These are phyloP conservation scores for Cutaneotrichosporon cutaneum DNA, from an alignment of 1,284 basidiomycete species.

Conservation along the genomic window DNA sequence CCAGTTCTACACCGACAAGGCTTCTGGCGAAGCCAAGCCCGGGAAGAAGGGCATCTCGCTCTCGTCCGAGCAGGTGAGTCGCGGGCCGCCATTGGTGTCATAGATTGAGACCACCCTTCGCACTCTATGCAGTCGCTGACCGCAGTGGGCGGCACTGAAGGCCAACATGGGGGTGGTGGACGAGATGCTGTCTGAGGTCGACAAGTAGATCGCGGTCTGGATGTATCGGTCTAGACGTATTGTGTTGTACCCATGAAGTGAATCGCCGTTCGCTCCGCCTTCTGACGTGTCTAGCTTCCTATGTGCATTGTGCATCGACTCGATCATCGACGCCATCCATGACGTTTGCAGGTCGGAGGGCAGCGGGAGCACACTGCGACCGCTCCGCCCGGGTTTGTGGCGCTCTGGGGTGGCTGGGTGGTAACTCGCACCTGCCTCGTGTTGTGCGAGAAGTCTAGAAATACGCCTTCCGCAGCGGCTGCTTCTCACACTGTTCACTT, in stretches of 20 bases:
- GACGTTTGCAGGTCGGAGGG: background rate
- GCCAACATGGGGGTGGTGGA: constrained; percentile 22
- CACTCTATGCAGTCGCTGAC: too few species aligned
- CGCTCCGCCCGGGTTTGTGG: background rate
- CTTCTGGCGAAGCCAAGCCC: constrained; percentile 64
- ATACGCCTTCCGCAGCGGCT: background rate
- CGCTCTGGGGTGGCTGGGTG: background rate
- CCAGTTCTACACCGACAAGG: constrained; percentile 62
- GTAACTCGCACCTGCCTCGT: background rate
- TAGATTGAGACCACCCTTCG: too few species aligned
- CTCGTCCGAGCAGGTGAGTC: constrained; percentile 65
- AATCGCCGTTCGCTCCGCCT: background rate
- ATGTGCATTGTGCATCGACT: background rate
- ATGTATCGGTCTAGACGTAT: background rate
- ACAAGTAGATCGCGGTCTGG: background rate
- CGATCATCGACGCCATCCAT: background rate
- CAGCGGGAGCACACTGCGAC: background rate
- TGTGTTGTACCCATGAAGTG: background rate
- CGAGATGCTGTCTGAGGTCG: constrained; percentile 20
- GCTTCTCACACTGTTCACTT: background rate
- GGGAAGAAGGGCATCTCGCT: constrained; percentile 79
- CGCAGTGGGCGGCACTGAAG: constrained; percentile 29
- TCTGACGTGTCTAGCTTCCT: background rate
- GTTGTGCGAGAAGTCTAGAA: background rate
- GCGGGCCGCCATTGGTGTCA: too few species aligned